Conservation (phyloP, 1,284 basidiomycete species). For the Pascua guehoae region DNA sequence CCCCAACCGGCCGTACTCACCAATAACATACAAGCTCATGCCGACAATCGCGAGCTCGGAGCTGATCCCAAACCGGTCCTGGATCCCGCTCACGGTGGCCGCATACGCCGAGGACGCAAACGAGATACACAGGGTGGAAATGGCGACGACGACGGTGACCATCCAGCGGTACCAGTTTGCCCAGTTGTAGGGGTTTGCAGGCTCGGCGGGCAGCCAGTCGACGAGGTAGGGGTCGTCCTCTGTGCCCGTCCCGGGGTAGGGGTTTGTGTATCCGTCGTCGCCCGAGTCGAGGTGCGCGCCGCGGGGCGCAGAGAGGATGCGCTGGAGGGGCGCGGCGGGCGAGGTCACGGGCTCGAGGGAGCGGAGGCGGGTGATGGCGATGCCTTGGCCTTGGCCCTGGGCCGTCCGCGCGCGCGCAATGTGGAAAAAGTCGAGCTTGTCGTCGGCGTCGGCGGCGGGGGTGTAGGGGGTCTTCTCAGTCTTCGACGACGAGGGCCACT, state of each 20-base stretch:
- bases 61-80: constrained; percentile 54
- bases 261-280: constrained; percentile 2
- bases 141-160: constrained; percentile 37
- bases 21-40: constrained; percentile 44
- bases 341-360: constrained; percentile 53
- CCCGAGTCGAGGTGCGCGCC: not conserved
- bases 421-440: too few relatives aligned
- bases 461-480: too few relatives aligned
- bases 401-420: too few relatives aligned
- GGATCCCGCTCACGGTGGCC: constrained; percentile 56
- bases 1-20: constrained; percentile 13
- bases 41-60: constrained; percentile 59
- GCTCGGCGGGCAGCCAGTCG: constrained; percentile 56
- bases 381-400: not conserved
- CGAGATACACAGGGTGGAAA: constrained; percentile 60
- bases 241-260: constrained; percentile 29
- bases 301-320: constrained; percentile 7
- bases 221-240: constrained; percentile 31
- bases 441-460: too few relatives aligned
- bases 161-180: constrained; percentile 51
- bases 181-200: constrained; percentile 66
- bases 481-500: too few relatives aligned
- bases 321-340: constrained; percentile 13
- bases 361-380: constrained; percentile 4
- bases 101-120: constrained; percentile 59